Percentiles rank a stretch among this genome's conserved stretches.
Conservation (phyloP, 768 basidiomycete species). For the Trametes gibbosa region DNA sequence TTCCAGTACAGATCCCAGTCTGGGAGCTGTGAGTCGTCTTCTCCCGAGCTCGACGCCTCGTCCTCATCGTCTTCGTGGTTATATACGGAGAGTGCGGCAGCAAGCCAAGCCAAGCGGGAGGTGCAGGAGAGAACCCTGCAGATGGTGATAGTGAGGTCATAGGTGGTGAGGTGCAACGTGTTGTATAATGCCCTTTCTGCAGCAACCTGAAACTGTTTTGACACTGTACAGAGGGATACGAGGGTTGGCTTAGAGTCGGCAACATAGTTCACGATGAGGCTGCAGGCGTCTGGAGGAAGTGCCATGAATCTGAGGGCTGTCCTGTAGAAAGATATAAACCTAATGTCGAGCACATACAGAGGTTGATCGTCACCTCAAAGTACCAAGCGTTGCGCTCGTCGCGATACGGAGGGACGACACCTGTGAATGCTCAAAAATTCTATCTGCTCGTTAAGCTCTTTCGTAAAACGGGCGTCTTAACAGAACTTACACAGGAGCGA, state of each 20-base stretch:
- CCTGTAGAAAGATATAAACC: background rate
- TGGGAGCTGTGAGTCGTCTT: slow-evolving; percentile 27
- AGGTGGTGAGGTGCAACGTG: slow-evolving; percentile 47
- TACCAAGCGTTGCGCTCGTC: background rate
- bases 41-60: background rate
- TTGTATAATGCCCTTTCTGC: slow-evolving; percentile 62
- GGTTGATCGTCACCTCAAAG: background rate
- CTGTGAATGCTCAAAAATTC: too few relatives aligned
- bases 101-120: slow-evolving; percentile 48
- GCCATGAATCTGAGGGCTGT: slow-evolving; percentile 42
- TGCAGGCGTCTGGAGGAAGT: slow-evolving; percentile 56
- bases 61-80: slow-evolving; percentile 34
- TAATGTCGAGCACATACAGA: background rate
- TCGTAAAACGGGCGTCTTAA: too few relatives aligned
- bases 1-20: slow-evolving; percentile 48
- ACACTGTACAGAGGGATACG: slow-evolving; percentile 56
- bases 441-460: too few relatives aligned
- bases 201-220: slow-evolving; percentile 48
- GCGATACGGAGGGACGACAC: too few relatives aligned
- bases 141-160: slow-evolving; percentile 38
- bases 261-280: slow-evolving; percentile 53
- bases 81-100: slow-evolving; percentile 53
- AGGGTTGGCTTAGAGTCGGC: slow-evolving; percentile 49
- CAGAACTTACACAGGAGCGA: too few relatives aligned
- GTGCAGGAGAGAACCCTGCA: slow-evolving; percentile 46